Evolutionary conservation across 225 moss, liverwort and hornwort genomes (phyloP).

Genomic region (Straminergon stramineum): DNA sequence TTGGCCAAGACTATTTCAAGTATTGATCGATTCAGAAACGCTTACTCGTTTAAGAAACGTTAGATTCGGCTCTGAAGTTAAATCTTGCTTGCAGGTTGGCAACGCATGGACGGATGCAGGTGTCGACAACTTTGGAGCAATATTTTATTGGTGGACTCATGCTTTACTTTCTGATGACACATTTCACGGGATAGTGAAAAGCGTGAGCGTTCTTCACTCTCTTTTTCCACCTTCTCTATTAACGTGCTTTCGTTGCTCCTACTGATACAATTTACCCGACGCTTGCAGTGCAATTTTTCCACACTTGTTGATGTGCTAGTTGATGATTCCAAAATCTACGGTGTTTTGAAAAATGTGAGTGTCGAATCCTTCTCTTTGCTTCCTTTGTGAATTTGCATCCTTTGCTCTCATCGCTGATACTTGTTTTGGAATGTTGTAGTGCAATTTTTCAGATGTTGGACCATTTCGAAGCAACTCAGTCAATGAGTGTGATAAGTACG

Average conservation of each 20-base stretch:
- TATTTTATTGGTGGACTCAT: slow-evolving; percentile 92
- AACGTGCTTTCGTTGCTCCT: neutral
- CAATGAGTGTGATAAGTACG: slow-evolving; percentile 38
- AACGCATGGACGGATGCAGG: slow-evolving; percentile 89
- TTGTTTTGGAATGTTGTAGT: slow-evolving; percentile 25
- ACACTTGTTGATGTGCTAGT: slow-evolving; percentile 25
- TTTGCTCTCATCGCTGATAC: neutral
- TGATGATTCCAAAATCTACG: slow-evolving; percentile 39
- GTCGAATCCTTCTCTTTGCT: neutral
- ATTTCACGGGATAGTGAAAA: slow-evolving; percentile 51
- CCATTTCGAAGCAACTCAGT: slow-evolving; percentile 14
- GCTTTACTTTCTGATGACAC: slow-evolving; percentile 78
- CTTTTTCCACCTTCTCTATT: neutral
- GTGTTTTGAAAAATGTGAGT: slow-evolving; percentile 49
- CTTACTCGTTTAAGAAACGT: neutral
- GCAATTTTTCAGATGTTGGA: slow-evolving; percentile 64
- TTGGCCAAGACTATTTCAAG: neutral
- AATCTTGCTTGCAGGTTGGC: slow-evolving; percentile 46
- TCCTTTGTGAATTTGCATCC: neutral
- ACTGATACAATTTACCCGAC: neutral
- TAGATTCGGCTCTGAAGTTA: neutral
- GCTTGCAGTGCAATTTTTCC: slow-evolving; percentile 35
- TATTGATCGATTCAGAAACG: neutral
- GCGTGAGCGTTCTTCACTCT: slow-evolving; percentile 20
- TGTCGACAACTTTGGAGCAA: slow-evolving; percentile 76